Conservation (phyloP, 352 stramenopile species). For the Globisporangium carolinianum region DNA sequence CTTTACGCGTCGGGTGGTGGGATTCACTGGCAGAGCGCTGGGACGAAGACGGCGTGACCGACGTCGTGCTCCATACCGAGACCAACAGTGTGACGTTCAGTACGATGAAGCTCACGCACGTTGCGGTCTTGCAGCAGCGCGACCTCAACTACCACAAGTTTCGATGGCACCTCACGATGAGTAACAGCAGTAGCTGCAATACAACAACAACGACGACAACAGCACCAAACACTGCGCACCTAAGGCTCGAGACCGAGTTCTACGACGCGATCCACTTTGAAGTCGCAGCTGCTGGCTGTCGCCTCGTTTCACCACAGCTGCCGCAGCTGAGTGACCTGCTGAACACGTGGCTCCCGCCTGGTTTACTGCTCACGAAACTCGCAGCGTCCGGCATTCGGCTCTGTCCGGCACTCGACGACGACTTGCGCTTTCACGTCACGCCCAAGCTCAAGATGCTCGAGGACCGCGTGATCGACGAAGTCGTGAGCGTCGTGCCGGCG, state of each 20-base stretch:
- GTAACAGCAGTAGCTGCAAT: background rate
- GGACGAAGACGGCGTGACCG: slow-evolving; percentile 74
- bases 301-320: slow-evolving; percentile 41
- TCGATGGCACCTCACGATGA: slow-evolving; percentile 56
- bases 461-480: slow-evolving; percentile 63
- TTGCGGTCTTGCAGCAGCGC: slow-evolving; percentile 62
- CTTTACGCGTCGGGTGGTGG: slow-evolving; percentile 63
- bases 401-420: slow-evolving; percentile 33
- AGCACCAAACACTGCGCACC: slow-evolving; percentile 20
- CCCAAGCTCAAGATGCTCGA: slow-evolving; percentile 61
- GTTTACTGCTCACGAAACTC: slow-evolving; percentile 51
- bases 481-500: slow-evolving; percentile 53
- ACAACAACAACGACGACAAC: slow-evolving; percentile 12
- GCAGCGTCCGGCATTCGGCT: slow-evolving; percentile 54
- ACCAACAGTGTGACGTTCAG: slow-evolving; percentile 62
- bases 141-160: slow-evolving; percentile 65
- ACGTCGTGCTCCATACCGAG: slow-evolving; percentile 48
- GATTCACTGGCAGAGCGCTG: slow-evolving; percentile 37
- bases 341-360: slow-evolving; percentile 29
- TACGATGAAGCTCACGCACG: slow-evolving; percentile 66
- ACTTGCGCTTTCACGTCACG: slow-evolving; percentile 24
- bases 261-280: slow-evolving; percentile 57
- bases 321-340: slow-evolving; percentile 38
- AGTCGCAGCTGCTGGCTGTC: slow-evolving; percentile 50
- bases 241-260: slow-evolving; percentile 54